Conservation (phyloP, 2,329 filamentous ascomycete species). For the Plectosphaerella cucumerina region DNA sequence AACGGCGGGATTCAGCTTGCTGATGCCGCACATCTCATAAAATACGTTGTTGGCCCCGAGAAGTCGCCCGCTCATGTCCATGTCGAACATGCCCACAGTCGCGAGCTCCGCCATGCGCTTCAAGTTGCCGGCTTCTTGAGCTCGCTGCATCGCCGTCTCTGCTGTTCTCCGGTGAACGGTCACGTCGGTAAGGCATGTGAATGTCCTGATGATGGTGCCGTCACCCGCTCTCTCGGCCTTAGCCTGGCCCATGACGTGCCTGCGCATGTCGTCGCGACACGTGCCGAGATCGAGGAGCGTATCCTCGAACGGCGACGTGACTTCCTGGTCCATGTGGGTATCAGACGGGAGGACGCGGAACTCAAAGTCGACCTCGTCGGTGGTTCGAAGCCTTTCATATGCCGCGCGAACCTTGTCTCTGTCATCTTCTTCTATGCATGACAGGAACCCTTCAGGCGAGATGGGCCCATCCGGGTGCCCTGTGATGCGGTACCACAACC, state of each 20-base stretch:
- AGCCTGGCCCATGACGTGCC: constrained; percentile 42
- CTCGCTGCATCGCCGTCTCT: constrained; percentile 42
- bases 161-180: constrained; percentile 45
- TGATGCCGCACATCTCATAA: constrained; percentile 47
- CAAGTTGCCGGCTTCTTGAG: constrained; percentile 48
- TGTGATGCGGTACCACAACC: constrained; percentile 56
- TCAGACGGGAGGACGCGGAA: constrained; percentile 33
- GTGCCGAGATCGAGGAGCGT: constrained; percentile 16
- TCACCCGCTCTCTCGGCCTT: constrained; percentile 40
- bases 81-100: constrained; percentile 52
- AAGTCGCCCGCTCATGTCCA: constrained; percentile 44
- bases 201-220: constrained; percentile 37
- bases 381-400: constrained; percentile 34
- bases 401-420: constrained; percentile 32
- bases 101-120: constrained; percentile 51
- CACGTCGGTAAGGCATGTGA: constrained; percentile 48
- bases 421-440: constrained; percentile 43
- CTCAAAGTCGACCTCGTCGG: constrained; percentile 39
- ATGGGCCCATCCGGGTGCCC: constrained; percentile 33
- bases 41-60: constrained; percentile 50
- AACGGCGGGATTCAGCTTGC: constrained; percentile 33
- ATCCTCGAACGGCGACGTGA: constrained; percentile 7
- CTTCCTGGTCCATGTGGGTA: constrained; percentile 2
- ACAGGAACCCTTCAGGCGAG: constrained; percentile 31
- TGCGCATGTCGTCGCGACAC: constrained; percentile 26